phyloP scores from a whole-genome alignment of 2,329 filamentous ascomycete species.

The Juglanconis oblonga region DNA sequence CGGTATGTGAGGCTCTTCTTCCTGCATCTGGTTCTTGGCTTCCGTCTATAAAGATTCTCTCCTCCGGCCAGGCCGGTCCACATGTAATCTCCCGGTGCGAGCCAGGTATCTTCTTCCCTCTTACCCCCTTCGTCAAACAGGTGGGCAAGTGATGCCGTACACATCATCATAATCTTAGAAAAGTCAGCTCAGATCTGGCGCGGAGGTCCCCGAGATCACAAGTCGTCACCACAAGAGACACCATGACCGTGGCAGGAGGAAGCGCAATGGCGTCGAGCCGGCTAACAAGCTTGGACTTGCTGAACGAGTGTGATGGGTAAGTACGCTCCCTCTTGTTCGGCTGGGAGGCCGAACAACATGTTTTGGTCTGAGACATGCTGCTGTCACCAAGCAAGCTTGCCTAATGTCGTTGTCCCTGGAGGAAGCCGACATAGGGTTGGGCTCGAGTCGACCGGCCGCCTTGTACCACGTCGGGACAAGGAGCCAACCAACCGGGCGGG shows the following conservation, averaged over 20 bases:
- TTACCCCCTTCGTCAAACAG: not conserved
- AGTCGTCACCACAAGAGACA: not conserved
- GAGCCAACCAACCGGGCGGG: not conserved
- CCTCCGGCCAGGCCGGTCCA: not conserved
- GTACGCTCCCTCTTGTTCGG: constrained; percentile 3
- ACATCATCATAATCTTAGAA: not conserved
- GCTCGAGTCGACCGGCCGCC: constrained; percentile 16
- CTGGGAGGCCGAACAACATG: not conserved
- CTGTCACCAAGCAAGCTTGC: constrained; percentile 1
- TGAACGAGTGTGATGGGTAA: constrained; percentile 24
- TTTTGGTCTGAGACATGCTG: not conserved
- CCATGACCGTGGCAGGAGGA: not conserved
- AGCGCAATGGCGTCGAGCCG: constrained; percentile 12
- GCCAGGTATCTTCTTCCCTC: not conserved
- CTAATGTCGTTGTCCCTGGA: not conserved
- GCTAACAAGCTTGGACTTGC: constrained; percentile 24
- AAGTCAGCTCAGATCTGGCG: not conserved
- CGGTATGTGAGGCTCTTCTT: constrained; percentile 10
- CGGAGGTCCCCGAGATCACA: not conserved
- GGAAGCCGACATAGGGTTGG: constrained; percentile 1
- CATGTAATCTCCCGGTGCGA: not conserved
- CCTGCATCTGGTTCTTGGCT: not conserved
- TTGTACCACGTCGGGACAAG: constrained; percentile 8
- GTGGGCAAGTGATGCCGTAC: not conserved
- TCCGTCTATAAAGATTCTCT: constrained; percentile 12